These are phyloP conservation scores for Middelhovenomyces tepae DNA, from an alignment of 805 yeast genomes.

Conservation along the genomic window DNA sequence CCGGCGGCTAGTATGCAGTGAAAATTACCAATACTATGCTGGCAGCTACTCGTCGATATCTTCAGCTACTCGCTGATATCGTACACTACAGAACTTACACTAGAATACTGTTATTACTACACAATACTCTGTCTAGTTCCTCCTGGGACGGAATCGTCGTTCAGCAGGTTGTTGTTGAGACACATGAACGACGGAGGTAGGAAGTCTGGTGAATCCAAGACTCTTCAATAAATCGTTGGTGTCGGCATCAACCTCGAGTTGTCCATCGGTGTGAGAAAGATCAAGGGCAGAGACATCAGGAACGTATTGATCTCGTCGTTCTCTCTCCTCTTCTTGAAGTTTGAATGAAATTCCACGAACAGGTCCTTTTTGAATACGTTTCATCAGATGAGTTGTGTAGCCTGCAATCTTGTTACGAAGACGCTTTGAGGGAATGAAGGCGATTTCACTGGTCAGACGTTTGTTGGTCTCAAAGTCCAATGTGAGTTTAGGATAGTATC, in stretches of 20 bases:
- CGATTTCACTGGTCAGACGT: constrained; percentile 97
- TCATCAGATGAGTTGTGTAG: constrained; percentile 99
- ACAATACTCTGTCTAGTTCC: constrained; percentile 61
- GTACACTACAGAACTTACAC: no score
- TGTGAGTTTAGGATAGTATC: constrained; percentile 99
- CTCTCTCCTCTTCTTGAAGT: constrained; percentile 99
- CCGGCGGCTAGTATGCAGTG: no score
- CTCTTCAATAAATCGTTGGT: constrained; percentile 91
- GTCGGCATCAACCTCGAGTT: constrained; percentile 94
- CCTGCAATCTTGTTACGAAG: constrained; percentile 99
- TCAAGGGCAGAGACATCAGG: constrained; percentile 99
- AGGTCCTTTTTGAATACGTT: constrained; percentile 99
- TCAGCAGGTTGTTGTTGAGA: constrained; percentile 65
- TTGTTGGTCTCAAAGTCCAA: constrained; percentile 99
- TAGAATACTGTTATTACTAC: no score
- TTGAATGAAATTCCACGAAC: constrained; percentile 99
- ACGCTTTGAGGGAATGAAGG: constrained; percentile 98
- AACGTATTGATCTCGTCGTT: constrained; percentile 99
- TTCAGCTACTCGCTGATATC: no score
- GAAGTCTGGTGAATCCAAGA: constrained; percentile 67
- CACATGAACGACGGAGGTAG: constrained; percentile 75
- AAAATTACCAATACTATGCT: no score
- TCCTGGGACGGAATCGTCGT: constrained; percentile 86
- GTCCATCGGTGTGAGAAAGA: constrained; percentile 91
- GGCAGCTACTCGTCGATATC: no score